Base-by-base conservation (phyloP, 768 basidiomycete species). In the Pseudohyphozyma bogoriensis region DNA sequence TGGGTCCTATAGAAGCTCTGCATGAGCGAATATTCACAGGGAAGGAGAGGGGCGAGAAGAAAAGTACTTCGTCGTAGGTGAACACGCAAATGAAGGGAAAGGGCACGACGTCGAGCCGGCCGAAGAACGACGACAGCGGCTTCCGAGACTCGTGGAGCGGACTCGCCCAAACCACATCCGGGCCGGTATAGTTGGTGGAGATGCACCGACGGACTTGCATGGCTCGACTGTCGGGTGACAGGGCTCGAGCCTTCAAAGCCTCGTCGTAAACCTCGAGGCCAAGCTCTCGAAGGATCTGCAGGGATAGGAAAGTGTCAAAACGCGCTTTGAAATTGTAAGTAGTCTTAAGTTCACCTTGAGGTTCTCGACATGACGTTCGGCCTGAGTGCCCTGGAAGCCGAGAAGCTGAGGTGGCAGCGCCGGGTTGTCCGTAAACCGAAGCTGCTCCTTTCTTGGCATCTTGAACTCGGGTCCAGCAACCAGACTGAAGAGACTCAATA, bases 41-140 rank as follows among this genome's bases (percentile, higher is more conserved):
- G 55, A 55, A 10, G 81, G 77, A 7, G 74, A 72, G 51, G 77
- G 71, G 12, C 76, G 77, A 2, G 83, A 84, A 61, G n/a, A n/a
- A n/a, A n/a, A n/a, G n/a, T n/a, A n/a, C n/a, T n/a, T 82, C 78
- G 64, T 86, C 85, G 64, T 84, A 86, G 11, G 79, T 80, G 24
- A 88, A 78, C 52, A 85, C 83, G 56, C 85, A 74, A 0, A 83
- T 81, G 1, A 85, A 84, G 0, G 86, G 86, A 67, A 89, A 88
- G 4, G 86, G 85, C 32, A 86, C 78, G 79, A 84, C 83, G 83
- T 85, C 87, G 12, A 85, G 81, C 62, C 85, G 84, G 12, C 86
- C 86, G 69, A 87, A 89, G 70, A 75, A 81, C 45, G 77, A 78
- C 4, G 75, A 76, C 76, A 0, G 76, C 74, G 5, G 69, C 51